Evolutionary conservation across 306 rosid species (phyloP).

Genomic region (Corylus heterophylla): DNA sequence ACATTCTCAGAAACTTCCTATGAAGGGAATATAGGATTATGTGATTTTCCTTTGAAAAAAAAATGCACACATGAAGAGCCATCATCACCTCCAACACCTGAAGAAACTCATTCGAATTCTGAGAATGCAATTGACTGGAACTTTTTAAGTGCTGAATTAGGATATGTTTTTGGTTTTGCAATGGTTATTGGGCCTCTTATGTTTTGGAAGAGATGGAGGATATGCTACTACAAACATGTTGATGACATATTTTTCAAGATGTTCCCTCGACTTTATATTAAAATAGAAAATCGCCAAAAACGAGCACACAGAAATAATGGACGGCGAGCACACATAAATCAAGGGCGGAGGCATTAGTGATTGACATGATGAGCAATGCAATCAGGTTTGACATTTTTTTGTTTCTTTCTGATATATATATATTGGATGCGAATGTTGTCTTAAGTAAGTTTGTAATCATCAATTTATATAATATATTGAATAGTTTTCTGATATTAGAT

Average conservation of each 20-base stretch:
- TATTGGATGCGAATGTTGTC: no score
- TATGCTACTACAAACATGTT: conserved; percentile 15
- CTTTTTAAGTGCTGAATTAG: conserved; percentile 24
- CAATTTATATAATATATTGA: no score
- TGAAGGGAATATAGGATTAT: conserved; percentile 33
- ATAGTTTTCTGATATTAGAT: no score
- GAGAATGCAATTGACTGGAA: conserved; percentile 31
- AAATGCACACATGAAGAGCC: not conserved
- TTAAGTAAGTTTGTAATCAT: no score
- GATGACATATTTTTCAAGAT: conserved; percentile 20
- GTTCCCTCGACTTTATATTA: conserved; percentile 28
- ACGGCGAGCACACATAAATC: no score
- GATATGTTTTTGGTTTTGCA: conserved; percentile 36
- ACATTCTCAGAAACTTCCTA: conserved; percentile 36
- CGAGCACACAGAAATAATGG: no score
- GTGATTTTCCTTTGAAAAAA: conserved; percentile 29
- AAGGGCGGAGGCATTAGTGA: no score
- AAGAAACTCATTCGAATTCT: no score
- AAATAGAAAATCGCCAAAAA: not conserved
- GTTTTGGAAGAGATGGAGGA: conserved; percentile 24
- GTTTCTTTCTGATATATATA: no score
- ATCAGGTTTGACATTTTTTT: not conserved
- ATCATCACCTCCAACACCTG: not conserved
- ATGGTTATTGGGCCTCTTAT: conserved; percentile 20
- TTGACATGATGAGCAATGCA: no score